phyloP scores from a whole-genome alignment of 2,329 filamentous ascomycete species.

The Thielaviopsis cerberus region DNA sequence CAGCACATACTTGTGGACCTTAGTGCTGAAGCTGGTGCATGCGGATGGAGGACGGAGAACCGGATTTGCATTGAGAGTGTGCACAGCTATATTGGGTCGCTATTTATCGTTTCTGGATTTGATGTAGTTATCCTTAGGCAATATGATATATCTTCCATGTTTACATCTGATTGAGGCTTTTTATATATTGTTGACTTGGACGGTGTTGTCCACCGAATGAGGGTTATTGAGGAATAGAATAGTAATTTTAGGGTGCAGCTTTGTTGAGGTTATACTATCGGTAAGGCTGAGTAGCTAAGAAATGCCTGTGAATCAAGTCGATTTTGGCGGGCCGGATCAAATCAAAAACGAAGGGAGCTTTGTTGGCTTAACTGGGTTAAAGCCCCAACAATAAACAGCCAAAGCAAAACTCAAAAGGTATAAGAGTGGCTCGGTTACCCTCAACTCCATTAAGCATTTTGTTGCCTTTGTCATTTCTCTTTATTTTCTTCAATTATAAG shows the following conservation, averaged over 20 bases:
- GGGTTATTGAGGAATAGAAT: too few species aligned
- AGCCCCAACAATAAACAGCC: constrained; percentile 1
- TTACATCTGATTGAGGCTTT: not conserved
- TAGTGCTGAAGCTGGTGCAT: constrained; percentile 6
- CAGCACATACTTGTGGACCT: constrained; percentile 1
- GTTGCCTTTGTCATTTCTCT: not conserved
- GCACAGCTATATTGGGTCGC: not conserved
- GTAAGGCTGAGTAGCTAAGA: too few species aligned
- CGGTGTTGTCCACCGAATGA: too few species aligned
- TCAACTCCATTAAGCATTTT: not conserved
- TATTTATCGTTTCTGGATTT: constrained; percentile 1
- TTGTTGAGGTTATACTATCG: too few species aligned
- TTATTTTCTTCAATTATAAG: not conserved
- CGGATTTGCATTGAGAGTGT: not conserved
- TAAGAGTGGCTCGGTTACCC: not conserved
- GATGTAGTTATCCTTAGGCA: not conserved
- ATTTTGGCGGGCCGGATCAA: not conserved
- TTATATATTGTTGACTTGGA: too few species aligned
- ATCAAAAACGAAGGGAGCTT: not conserved
- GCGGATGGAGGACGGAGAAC: not conserved
- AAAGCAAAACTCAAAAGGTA: not conserved
- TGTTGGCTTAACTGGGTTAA: constrained; percentile 1
- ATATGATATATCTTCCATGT: not conserved
- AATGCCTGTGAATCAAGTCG: not conserved
- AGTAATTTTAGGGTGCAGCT: too few species aligned